These are phyloP conservation scores for Mycena amicta DNA, from an alignment of 768 basidiomycete species.

Conservation along the genomic window DNA sequence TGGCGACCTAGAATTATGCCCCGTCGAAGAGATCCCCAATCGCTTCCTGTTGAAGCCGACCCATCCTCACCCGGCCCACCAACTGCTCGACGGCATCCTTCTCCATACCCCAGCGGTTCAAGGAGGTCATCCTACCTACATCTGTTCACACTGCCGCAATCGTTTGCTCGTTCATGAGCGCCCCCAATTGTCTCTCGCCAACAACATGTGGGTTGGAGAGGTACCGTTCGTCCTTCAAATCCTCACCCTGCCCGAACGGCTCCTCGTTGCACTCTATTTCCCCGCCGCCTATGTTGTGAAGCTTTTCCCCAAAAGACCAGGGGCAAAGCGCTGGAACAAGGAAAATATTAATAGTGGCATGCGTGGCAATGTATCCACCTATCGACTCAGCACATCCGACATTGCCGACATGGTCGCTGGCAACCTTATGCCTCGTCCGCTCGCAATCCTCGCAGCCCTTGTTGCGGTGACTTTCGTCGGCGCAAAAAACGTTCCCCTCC, in stretches of 20 bases:
- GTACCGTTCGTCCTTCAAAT: slow-evolving; percentile 20
- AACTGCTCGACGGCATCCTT: not conserved
- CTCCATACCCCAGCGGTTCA: not conserved
- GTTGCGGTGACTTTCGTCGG: slow-evolving; percentile 36
- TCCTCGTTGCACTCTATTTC: slow-evolving; percentile 25
- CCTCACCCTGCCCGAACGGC: slow-evolving; percentile 27
- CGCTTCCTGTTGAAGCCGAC: not conserved
- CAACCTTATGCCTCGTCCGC: slow-evolving; percentile 20
- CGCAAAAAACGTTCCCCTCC: slow-evolving; percentile 18
- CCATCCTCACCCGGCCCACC: not conserved
- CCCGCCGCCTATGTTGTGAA: slow-evolving; percentile 27
- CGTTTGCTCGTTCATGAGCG: not conserved
- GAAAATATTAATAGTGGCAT: slow-evolving; percentile 12
- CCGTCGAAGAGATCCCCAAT: not conserved
- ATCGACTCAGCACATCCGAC: slow-evolving; percentile 14
- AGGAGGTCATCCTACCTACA: not conserved
- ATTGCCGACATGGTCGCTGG: slow-evolving; percentile 24
- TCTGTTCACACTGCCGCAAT: not conserved
- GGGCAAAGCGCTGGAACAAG: not conserved
- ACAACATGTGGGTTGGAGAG: slow-evolving; percentile 30
- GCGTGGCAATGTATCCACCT: slow-evolving; percentile 25
- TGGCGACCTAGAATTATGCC: not conserved
- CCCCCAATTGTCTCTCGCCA: slow-evolving; percentile 1
- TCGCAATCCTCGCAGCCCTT: slow-evolving; percentile 18
- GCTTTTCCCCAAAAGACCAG: slow-evolving; percentile 24